Evolutionary conservation across 2,329 filamentous ascomycete species (phyloP).

Genomic region (Fusarium tupiense): DNA sequence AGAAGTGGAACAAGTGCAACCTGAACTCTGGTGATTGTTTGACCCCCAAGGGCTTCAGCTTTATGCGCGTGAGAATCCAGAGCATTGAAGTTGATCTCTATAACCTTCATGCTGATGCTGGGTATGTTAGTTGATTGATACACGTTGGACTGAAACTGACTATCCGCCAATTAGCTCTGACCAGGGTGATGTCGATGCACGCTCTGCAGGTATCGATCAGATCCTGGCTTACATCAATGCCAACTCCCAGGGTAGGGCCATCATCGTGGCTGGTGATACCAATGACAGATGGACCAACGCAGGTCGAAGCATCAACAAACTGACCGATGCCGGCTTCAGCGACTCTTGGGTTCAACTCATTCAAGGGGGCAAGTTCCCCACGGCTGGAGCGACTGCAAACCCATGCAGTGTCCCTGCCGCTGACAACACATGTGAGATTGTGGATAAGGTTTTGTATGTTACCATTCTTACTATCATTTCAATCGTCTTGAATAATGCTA

Average conservation of each 20-base stretch:
- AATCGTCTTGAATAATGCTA: neutral
- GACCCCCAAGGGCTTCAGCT: constrained; percentile 76
- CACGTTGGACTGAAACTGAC: neutral
- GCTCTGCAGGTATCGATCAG: constrained; percentile 68
- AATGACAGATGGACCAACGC: constrained; percentile 69
- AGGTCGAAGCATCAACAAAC: constrained; percentile 59
- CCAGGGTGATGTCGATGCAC: constrained; percentile 61
- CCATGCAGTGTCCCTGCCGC: constrained; percentile 68
- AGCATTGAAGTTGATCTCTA: constrained; percentile 70
- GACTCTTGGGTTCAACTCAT: constrained; percentile 70
- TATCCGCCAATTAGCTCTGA: constrained; percentile 51
- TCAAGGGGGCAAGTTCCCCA: constrained; percentile 57
- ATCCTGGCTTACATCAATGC: constrained; percentile 65
- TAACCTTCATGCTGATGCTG: constrained; percentile 74
- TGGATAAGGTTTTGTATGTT: constrained; percentile 69
- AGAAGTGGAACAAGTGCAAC: constrained; percentile 69
- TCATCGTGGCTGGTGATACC: constrained; percentile 72
- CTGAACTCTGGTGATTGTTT: constrained; percentile 69
- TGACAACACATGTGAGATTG: constrained; percentile 67
- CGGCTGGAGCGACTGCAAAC: constrained; percentile 46
- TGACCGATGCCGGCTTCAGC: constrained; percentile 60
- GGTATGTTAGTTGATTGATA: constrained; percentile 6
- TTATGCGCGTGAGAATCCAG: constrained; percentile 66
- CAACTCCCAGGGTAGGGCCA: constrained; percentile 67
- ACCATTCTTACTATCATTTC: fast-evolving